Evolutionary conservation across 192 early-diverging fungal genomes (phyloP), one percentile per base, ranked within the genome.

Genomic region (Coemansia sp.): DNA sequence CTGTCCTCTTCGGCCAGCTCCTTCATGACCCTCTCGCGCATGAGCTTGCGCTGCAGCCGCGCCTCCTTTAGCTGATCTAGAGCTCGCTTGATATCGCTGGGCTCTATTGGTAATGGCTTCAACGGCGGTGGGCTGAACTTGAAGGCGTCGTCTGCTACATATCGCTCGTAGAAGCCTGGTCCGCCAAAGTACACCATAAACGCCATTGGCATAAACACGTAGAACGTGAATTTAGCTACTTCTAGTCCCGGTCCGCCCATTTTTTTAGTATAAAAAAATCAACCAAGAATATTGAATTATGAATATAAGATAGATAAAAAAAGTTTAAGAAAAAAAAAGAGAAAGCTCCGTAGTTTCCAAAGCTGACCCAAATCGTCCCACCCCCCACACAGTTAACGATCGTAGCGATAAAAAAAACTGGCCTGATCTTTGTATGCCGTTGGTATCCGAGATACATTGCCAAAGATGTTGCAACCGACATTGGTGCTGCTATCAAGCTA

Each of bases 131-230:
- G 72, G 53, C 71, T 78, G 70, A 78, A 83, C 38, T 66, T 69
- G 55, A 66, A 78, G n/a, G 74, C 63, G 7, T 83, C 75, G 49
- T 78, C 76, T 16, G 81, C 82, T 41, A 84, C 82, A 46, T 74
- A 84, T 46, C 74, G 68, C 69, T 79, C 77, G 49, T 84, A 84
- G 55, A 84, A 84, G 38, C 78, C 70, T 11, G 82, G 82, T 10
- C 78, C 82, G 47, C 82, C 82, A 74, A 84, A 80, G 47, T 84
- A 84, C 50, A 84, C 78, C 82, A 84, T 84, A 53, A 80, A 80
- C 39, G 68, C 82, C 38, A 84, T 77, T 7, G 82, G 82, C 69
- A 76, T 73, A 58, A 84, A 84, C 53, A 84, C 75, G 64, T 84
- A 84, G 66, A 84, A 72, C 3, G 78, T 75, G 49, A 84, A 84